Base-by-base conservation (phyloP, 1,139 yeast genomes). In the Candida anutae region DNA sequence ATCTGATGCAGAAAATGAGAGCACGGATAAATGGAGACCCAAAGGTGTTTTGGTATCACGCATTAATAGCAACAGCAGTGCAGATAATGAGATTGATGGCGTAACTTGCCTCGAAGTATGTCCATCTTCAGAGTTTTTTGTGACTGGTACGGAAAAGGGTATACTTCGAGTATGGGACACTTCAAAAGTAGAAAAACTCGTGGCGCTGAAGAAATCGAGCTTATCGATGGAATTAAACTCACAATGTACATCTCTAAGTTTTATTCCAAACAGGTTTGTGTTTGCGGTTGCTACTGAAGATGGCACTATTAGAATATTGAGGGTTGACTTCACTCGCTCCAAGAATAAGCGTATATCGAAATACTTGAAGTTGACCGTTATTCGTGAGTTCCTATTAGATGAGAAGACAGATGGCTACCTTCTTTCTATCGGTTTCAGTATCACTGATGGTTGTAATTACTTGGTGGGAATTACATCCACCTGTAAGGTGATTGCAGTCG, bases 91-190 rank as follows among this genome's bases (percentile, higher is more conserved):
- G 1, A 47, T 53, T 5, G 67, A 59, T 32, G 57, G 58, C 2
- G 58, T 87, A 9, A 76, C 67, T 15, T 58, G 78, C 24, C 52
- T 87, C 6, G 69, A 66, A 3, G 69, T 72, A 0, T 60, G 77
- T 10, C 80, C 85, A 0, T 75, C 79, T 24, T 69, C 74, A 13
- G 71, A 71, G 22, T 81, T 73, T 41, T 78, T 90, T 39, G 59
- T 85, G 2, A 78, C 93, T 1, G 95, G 88, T 3, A 82, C 93
- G 4, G 79, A 76, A 25, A 66, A 69, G 27, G 96, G 97, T 0
- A 43, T 57, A 3, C 45, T 90, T 25, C 78, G 74, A 37, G 53
- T 90, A 0, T 90, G 97, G 97, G 94, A 85, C 43, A 55, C 77
- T 1, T 48, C 58, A 10, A 71, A 77, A 33, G 55, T 88, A 24